phyloP scores from a whole-genome alignment of 179 eudicot species.

The Silene vulgaris region DNA sequence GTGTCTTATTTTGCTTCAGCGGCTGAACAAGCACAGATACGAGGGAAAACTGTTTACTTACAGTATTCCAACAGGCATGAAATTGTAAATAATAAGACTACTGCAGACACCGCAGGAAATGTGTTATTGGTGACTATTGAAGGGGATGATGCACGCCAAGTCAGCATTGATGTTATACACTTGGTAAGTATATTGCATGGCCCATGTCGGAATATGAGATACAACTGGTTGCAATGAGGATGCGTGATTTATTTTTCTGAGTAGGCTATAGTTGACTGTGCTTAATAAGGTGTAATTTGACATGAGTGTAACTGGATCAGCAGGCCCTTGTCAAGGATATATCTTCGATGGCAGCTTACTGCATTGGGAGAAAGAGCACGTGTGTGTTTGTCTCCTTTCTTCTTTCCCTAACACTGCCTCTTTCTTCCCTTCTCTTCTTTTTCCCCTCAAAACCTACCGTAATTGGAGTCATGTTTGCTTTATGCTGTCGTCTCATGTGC shows the following conservation, averaged over 20 bases:
- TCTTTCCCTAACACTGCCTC: conserved; percentile 94
- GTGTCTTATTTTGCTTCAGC: conserved; percentile 97
- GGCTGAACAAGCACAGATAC: conserved; percentile 93
- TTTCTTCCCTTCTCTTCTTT: conserved; percentile 59
- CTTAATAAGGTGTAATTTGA: conserved; percentile 64
- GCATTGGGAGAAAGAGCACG: conserved; percentile 95
- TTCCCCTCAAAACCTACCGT: conserved; percentile 41
- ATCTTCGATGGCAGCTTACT: conserved; percentile 98
- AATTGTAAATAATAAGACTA: conserved; percentile 94
- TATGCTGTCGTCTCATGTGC: conserved; percentile 12
- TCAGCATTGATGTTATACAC: conserved; percentile 94
- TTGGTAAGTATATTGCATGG: conserved; percentile 58
- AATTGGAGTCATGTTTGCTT: background rate
- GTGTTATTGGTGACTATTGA: conserved; percentile 92
- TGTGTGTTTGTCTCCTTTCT: conserved; percentile 99
- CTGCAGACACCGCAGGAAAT: conserved; percentile 94
- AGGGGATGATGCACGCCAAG: conserved; percentile 93
- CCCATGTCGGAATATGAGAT: conserved; percentile 29
- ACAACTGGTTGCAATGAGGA: conserved; percentile 32
- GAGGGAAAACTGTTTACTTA: conserved; percentile 95
- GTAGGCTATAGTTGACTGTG: conserved; percentile 49
- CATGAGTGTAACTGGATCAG: conserved; percentile 87
- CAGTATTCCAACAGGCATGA: conserved; percentile 98
- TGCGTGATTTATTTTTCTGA: conserved; percentile 35
- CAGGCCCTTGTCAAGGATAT: conserved; percentile 92